A percentile compares a stretch with the other conserved stretches of the same genome.
Conservation (phyloP, 1,139 yeast species). For the Geotrichum histeridarum region DNA sequence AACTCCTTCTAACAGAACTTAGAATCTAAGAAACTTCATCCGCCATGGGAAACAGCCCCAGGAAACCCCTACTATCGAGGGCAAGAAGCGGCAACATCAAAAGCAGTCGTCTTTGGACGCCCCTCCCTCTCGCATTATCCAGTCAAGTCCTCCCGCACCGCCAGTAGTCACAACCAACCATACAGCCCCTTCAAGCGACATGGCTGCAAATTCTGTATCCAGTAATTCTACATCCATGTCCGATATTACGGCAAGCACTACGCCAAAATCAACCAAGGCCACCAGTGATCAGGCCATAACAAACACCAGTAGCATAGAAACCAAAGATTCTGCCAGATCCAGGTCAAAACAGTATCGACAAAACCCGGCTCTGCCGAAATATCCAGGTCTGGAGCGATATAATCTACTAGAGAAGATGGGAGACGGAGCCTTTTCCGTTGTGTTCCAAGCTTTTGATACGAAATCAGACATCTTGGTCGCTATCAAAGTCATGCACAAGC, state of each 20-base stretch:
- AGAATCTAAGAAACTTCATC: conserved; percentile 16
- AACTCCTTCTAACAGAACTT: neutral
- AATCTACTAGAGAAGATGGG: conserved; percentile 44
- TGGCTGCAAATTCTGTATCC: neutral
- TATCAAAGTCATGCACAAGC: conserved; percentile 75
- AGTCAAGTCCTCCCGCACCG: neutral
- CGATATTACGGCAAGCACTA: neutral
- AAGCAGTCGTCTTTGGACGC: neutral
- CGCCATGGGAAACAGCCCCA: conserved; percentile 14
- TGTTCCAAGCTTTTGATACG: conserved; percentile 62
- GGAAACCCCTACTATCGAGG: neutral
- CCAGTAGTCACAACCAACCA: conserved; percentile 1
- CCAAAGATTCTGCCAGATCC: too few relatives aligned
- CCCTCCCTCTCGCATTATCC: neutral
- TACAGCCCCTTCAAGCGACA: conserved; percentile 1
- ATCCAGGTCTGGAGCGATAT: conserved; percentile 32
- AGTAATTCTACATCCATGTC: neutral
- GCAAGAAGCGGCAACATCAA: neutral
- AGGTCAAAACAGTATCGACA: neutral
- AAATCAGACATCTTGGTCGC: conserved; percentile 57
- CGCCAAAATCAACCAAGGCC: too few relatives aligned
- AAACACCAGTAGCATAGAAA: neutral
- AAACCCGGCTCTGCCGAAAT: conserved; percentile 9
- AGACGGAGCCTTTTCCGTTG: conserved; percentile 84
- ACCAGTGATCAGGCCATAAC: too few relatives aligned